Evolutionary conservation across 345 rosid species (phyloP), one percentile per base, ranked within the genome.

Genomic region (Camelina sativa): DNA sequence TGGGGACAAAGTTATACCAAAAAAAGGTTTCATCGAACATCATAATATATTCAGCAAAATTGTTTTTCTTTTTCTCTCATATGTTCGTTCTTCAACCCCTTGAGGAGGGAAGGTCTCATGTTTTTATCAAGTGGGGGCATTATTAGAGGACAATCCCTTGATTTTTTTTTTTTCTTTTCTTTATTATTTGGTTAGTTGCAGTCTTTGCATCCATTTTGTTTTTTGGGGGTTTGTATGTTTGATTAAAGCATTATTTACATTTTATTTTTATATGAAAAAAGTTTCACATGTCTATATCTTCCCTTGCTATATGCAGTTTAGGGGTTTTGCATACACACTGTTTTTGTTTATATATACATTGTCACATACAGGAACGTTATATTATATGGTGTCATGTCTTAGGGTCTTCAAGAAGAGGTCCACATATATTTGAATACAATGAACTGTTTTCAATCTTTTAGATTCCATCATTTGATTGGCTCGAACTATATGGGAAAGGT

Each of bases 171-270:
- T 13, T 5, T 37, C 12, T n/a, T 10, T 1, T 1, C 22, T 7
- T 57, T 38, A 38, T 75, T 51, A 40, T 61, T 75, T 67, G 62
- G 59, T 48, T 75, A 75, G 79, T 60, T 75, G 79, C 79, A 67
- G 67, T 75, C 79, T 75, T 75, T 75, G 79, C 79, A 75, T 75
- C 79, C 79, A 53, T 75, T 75, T 75, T 60, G 74, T 60, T 68
- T 75, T 67, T 75, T 67, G 74, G 79, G 79, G 79, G 35, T 75
- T 75, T 75, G 79, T 75, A 75, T 75, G 73, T 75, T 67, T 75
- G 73, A 52, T 67, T 50, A 59, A 69, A 50, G 46, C 62, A 59
- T 44, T 75, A 58, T 67, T 75, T 68, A 75, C 79, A 75, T 67
- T 67, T 67, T 67, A 60, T 59, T 40, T 75, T 75, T 67, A 60